Evolutionary conservation across 768 basidiomycete species (phyloP).

Genomic region (Hygrophorus russula): DNA sequence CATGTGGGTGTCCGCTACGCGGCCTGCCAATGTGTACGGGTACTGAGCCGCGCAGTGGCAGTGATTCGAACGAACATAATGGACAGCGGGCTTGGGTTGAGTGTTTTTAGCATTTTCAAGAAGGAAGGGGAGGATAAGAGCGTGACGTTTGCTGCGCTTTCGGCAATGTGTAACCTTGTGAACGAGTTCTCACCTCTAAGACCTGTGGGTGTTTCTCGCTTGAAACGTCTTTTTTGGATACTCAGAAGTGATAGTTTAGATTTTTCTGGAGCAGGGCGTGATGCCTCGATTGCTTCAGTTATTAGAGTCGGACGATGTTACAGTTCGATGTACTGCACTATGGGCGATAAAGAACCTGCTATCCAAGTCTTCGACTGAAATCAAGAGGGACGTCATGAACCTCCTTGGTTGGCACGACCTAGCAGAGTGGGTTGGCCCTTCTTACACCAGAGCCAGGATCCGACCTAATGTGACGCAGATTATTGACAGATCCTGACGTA

Average conservation of each 20-base stretch:
- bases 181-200: conserved; percentile 78
- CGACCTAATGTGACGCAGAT: conserved; percentile 21
- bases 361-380: conserved; percentile 44
- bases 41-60: conserved; percentile 67
- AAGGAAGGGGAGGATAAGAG: conserved; percentile 50
- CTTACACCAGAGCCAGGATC: not conserved
- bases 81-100: conserved; percentile 69
- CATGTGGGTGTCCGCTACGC: conserved; percentile 75
- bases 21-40: conserved; percentile 77
- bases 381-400: conserved; percentile 59
- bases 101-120: conserved; percentile 46
- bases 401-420: conserved; percentile 57
- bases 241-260: conserved; percentile 23
- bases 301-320: conserved; percentile 36
- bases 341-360: conserved; percentile 87
- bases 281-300: conserved; percentile 55
- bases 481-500: conserved; percentile 40
- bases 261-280: conserved; percentile 56
- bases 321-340: conserved; percentile 57
- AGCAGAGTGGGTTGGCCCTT: conserved; percentile 30
- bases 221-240: not conserved
- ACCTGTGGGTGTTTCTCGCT: conserved; percentile 32
- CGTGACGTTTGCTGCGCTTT: conserved; percentile 59
- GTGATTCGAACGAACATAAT: conserved; percentile 78
- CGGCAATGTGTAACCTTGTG: conserved; percentile 77